Conservation (phyloP, 2,329 filamentous ascomycete species). For the Beauveria asiatica region DNA sequence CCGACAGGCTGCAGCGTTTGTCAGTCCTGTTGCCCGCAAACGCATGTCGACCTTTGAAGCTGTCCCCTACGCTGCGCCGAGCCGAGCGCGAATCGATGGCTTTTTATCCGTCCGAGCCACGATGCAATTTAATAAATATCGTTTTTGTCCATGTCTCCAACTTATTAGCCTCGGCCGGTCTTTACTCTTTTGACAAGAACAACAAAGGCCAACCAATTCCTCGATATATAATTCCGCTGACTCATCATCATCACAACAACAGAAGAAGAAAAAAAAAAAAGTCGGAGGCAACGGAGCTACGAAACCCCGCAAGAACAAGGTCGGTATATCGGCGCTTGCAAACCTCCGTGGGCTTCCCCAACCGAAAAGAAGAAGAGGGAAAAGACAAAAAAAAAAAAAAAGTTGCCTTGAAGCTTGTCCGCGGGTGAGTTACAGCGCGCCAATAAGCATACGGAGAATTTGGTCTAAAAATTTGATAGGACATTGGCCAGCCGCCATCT, state of each 20-base stretch:
- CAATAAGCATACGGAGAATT: too few species aligned
- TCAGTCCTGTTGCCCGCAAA: neutral
- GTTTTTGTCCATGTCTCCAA: neutral
- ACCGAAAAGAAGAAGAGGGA: too few species aligned
- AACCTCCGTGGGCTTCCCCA: slow-evolving; percentile 4
- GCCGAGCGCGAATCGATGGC: neutral
- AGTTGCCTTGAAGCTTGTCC: neutral
- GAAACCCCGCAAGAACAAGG: too few species aligned
- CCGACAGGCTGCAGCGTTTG: neutral
- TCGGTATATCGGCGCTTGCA: slow-evolving; percentile 7
- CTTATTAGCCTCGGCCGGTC: neutral
- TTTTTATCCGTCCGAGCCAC: neutral
- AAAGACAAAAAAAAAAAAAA: neutral
- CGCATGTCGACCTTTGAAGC: neutral
- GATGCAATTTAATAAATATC: neutral
- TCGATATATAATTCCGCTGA: neutral
- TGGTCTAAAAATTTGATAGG: too few species aligned
- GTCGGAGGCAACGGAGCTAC: neutral
- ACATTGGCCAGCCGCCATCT: neutral
- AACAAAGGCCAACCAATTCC: neutral
- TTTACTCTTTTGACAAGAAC: neutral
- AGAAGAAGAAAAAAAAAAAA: neutral
- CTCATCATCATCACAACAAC: neutral
- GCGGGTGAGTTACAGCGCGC: too few species aligned
- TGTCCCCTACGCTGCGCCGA: neutral